Base-by-base conservation (phyloP, 2,329 filamentous ascomycete species). In the Hypoxylon rubiginosum region DNA sequence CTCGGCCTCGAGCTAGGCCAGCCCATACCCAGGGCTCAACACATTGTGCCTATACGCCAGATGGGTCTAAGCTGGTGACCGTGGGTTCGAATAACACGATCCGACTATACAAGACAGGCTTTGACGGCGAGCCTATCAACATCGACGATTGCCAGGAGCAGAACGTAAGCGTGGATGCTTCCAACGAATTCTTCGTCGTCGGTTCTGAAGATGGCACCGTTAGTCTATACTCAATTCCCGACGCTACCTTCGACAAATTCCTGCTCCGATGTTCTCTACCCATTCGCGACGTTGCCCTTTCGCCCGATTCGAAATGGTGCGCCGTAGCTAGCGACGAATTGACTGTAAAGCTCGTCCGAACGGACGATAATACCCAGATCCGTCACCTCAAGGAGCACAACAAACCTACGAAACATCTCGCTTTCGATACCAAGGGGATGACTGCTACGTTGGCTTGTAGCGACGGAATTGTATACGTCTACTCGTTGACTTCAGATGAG, bases 241-340 rank as follows among this genome's bases (percentile, higher is more conserved):
- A 88, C 2, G 90, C 90, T 74, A 79, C 84, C 28, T 93, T 97
- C 80, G 92, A 97, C 67, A 90, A 91, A 64, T 91, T 97, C 70
- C 86, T 99, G 54, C 86, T 94, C 26, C 90, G 96, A 69, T 92
- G 91, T 62, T 90, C 93, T n/a, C 83, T 97, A 2, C 93, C 96
- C 0, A 88, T 97, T 32, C 88, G 96, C 74, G 94, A 97, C 77
- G 84, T 99, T 57, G 90, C 92, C 3, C 83, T 99, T 13, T 94
- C 93, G 2, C 87, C 89, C 1, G 92, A 98, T 76, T 86, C 88
- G 0, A 87, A 92, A 73, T 98, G 94, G 94, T 92, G 91, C 70
- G 96, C 96, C 30, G 93, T 98, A 26, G 94, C 94, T n/a, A 97
- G 94, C 84, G 97, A 98, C 78, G 96, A 99, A 79, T 84, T 97